phyloP scores from a whole-genome alignment of 345 rosid genomes.

The Sisymbrium altissimum region DNA sequence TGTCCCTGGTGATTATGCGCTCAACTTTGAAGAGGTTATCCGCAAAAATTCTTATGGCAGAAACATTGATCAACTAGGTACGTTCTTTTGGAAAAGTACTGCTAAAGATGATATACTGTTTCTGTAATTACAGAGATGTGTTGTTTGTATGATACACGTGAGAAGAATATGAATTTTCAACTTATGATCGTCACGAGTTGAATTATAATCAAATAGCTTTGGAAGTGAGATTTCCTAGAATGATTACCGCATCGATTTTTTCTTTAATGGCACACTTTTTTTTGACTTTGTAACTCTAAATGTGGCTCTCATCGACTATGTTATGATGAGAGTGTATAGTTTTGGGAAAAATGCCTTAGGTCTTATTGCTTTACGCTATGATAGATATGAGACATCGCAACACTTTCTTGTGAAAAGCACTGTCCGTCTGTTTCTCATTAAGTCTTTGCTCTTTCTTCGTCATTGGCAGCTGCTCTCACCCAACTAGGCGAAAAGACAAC shows the following conservation, averaged over 20 bases:
- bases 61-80: conserved; percentile 78
- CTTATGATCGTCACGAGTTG: no score
- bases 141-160: not conserved
- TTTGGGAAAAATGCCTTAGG: not conserved
- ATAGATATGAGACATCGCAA: not conserved
- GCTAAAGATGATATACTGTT: not conserved
- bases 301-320: not conserved
- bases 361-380: conserved; percentile 1
- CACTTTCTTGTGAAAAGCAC: not conserved
- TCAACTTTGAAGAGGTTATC: conserved; percentile 86
- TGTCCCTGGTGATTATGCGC: conserved; percentile 88
- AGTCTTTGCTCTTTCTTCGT: conserved; percentile 10
- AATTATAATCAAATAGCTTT: no score
- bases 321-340: not conserved
- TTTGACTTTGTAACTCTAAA: not conserved
- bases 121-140: not conserved
- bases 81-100: conserved; percentile 12
- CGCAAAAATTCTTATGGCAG: conserved; percentile 79
- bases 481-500: conserved; percentile 98
- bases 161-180: no score
- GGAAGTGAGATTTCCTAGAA: conserved; percentile 1
- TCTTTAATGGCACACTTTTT: not conserved
- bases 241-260: not conserved
- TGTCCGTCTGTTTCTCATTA: conserved; percentile 20
- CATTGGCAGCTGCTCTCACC: conserved; percentile 69